phyloP scores from a whole-genome alignment of 106 monocot species.

The Acorus gramineus region DNA sequence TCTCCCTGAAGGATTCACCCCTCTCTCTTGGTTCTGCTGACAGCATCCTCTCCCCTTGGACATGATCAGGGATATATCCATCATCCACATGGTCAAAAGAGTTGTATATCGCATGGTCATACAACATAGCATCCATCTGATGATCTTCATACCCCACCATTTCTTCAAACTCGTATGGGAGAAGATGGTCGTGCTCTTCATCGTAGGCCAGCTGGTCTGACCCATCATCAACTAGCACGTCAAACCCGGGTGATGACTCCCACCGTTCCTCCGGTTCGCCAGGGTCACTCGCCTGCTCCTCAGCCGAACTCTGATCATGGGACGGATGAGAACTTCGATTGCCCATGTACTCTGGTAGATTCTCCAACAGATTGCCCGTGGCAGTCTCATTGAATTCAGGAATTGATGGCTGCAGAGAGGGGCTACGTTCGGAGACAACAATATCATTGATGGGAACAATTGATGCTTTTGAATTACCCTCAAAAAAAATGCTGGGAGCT shows the following conservation, averaged over 20 bases:
- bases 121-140: slow-evolving; percentile 3
- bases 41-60: slow-evolving; percentile 11
- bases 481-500: slow-evolving; percentile 14
- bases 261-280: slow-evolving; percentile 25
- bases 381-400: slow-evolving; percentile 21
- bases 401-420: slow-evolving; percentile 17
- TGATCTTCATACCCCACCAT: slow-evolving; percentile 21
- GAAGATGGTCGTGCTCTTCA: slow-evolving; percentile 16
- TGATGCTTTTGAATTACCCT: slow-evolving; percentile 3
- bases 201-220: slow-evolving; percentile 27
- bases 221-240: slow-evolving; percentile 47
- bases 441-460: not conserved
- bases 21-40: too few relatives aligned
- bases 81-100: slow-evolving; percentile 15
- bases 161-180: slow-evolving; percentile 25
- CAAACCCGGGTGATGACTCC: slow-evolving; percentile 55
- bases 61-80: slow-evolving; percentile 14
- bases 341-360: not conserved
- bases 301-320: not conserved
- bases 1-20: not conserved
- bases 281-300: slow-evolving; percentile 17
- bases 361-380: slow-evolving; percentile 6
- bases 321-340: too few relatives aligned
- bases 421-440: slow-evolving; percentile 8
- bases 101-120: slow-evolving; percentile 13